A percentile compares a stretch with the other conserved stretches of the same genome.
Conservation (phyloP, 2,329 filamentous ascomycete species). For the Aspergillus novoparasiticus region DNA sequence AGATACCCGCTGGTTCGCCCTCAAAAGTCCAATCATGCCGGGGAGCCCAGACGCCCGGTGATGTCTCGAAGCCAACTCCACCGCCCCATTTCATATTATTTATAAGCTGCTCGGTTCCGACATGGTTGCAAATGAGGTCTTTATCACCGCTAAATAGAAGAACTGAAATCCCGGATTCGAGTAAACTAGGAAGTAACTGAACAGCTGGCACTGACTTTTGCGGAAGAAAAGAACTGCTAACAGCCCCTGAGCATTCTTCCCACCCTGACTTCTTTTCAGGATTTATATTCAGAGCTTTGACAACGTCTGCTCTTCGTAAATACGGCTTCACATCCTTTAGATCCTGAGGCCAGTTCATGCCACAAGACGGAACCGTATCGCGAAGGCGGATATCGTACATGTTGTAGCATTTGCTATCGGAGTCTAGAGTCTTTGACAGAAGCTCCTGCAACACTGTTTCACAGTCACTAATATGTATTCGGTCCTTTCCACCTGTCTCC, state of each 20-base stretch:
- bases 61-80: conserved; percentile 85
- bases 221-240: conserved; percentile 71
- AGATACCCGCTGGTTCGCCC: conserved; percentile 82
- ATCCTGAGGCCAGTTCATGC: conserved; percentile 98
- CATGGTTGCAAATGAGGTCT: conserved; percentile 95
- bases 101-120: conserved; percentile 90
- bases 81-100: conserved; percentile 90
- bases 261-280: conserved; percentile 81
- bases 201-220: conserved; percentile 72
- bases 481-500: conserved; percentile 56
- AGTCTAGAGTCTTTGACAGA: conserved; percentile 64
- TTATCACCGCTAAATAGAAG: conserved; percentile 91
- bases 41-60: conserved; percentile 87
- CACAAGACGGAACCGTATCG: conserved; percentile 80
- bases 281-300: conserved; percentile 78
- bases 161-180: conserved; percentile 72
- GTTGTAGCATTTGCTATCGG: conserved; percentile 71
- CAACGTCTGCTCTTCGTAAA: conserved; percentile 78
- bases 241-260: conserved; percentile 83
- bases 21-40: conserved; percentile 93
- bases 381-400: conserved; percentile 95
- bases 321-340: conserved; percentile 77
- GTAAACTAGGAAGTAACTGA: conserved; percentile 73
- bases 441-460: conserved; percentile 76
- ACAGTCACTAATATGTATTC: conserved; percentile 71